Base-by-base conservation (phyloP, 2,329 filamentous ascomycete genomes). In the Colletotrichum somersetense region DNA sequence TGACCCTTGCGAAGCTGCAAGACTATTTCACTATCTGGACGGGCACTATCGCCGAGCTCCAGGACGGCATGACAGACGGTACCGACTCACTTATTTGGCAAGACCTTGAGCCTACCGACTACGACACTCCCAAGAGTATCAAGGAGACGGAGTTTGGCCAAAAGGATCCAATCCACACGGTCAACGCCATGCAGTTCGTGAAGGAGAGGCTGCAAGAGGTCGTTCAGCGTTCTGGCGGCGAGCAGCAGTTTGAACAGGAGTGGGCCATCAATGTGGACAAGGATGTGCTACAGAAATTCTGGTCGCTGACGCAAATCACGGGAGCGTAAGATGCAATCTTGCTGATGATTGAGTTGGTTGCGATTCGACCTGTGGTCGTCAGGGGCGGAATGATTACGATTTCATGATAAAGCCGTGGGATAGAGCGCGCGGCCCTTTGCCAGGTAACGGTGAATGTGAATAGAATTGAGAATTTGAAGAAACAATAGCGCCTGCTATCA, bases 21-120 rank as follows among this genome's bases (percentile, higher is more conserved):
- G 91, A 91, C 77, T 90, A 93, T 76, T 90, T 96, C 77, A 86
- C 87, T 1, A 87, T 95, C 82, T 96, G 93, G 93, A 93, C 91
- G 1, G 89, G 88, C 74, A 87, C 93, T 1, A 83, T 95, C 40
- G 82, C 83, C 1, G 91, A 94, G 76, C 82, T 95, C 62, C 85
- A 91, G 64, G 90, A 91, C 57, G 89, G 89, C 33, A 84, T 85
- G 52, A 84, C 85, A 35, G 85, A 87, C 58, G 85, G 81, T 2
- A 80, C 81, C 1, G 89, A 91, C 77, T 84, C 82, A 65, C 81
- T 89, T n/a, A 83, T 90, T 16, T 86, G 85, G 82, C 78, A 76
- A 1, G 77, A 82, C 2, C 74, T 79, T 10, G 83, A 85, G 73
- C 74, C 80, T 6, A 83, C 80, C 6, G 87, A 89, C 74, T 91